Conservation (phyloP, 306 rosid species). For the Ormosia semicastrata region DNA sequence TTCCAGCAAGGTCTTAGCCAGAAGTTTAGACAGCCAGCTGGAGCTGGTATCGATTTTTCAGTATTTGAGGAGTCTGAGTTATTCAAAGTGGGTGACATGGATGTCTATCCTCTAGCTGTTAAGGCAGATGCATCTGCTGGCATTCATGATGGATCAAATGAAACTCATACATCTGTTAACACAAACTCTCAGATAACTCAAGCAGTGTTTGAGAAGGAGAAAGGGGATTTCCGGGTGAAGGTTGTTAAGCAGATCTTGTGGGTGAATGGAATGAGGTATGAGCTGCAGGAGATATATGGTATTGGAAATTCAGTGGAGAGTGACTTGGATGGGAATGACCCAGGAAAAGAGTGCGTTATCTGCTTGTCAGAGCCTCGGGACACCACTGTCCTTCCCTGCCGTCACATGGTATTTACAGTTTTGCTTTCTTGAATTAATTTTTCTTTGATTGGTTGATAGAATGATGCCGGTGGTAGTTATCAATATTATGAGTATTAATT, state of each 20-base stretch:
- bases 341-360: slow-evolving; percentile 96
- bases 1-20: slow-evolving; percentile 94
- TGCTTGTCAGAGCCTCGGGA: slow-evolving; percentile 97
- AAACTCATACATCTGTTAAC: slow-evolving; percentile 36
- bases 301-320: slow-evolving; percentile 88
- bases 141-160: slow-evolving; percentile 54
- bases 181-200: slow-evolving; percentile 85
- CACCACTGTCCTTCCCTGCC: slow-evolving; percentile 95
- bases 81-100: slow-evolving; percentile 51
- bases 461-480: slow-evolving; percentile 4
- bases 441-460: neutral
- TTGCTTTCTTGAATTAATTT: neutral
- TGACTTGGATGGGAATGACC: slow-evolving; percentile 82
- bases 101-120: slow-evolving; percentile 76
- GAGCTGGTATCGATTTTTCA: slow-evolving; percentile 76
- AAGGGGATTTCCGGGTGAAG: slow-evolving; percentile 76
- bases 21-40: slow-evolving; percentile 78
- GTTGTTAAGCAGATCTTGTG: slow-evolving; percentile 88
- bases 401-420: slow-evolving; percentile 87
- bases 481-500: neutral
- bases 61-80: slow-evolving; percentile 71
- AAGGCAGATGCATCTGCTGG: slow-evolving; percentile 78
- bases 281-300: slow-evolving; percentile 94
- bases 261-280: slow-evolving; percentile 87
- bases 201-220: slow-evolving; percentile 87